phyloP scores from a whole-genome alignment of 352 stramenopile species.

The Pythium periplocum region DNA sequence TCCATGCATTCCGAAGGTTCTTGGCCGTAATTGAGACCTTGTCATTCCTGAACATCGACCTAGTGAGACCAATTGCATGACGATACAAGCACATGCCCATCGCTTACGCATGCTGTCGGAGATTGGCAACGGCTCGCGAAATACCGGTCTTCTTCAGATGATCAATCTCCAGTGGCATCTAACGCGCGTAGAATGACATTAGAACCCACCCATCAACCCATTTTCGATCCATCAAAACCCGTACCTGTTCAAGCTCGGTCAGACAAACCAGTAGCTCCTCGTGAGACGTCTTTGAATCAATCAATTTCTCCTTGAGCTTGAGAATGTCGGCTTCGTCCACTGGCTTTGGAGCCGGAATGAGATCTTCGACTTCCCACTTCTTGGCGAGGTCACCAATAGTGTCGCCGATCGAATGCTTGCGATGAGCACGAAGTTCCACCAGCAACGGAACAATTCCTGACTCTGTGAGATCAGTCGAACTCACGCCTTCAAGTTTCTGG shows the following conservation, averaged over 20 bases:
- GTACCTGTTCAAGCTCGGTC: conserved; percentile 42
- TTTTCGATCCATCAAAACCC: not conserved
- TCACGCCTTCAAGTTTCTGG: conserved; percentile 21
- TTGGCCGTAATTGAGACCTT: conserved; percentile 68
- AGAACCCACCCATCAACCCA: too few species aligned
- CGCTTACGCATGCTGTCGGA: conserved; percentile 72
- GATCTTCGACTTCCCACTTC: conserved; percentile 42
- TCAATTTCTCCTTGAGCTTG: conserved; percentile 50
- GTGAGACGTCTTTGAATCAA: conserved; percentile 41
- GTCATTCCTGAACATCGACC: conserved; percentile 44
- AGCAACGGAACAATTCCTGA: conserved; percentile 33
- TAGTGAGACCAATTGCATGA: not conserved
- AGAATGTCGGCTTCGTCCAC: conserved; percentile 56
- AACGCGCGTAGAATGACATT: too few species aligned
- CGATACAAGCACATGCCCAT: not conserved
- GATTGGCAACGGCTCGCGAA: conserved; percentile 44
- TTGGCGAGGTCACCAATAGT: conserved; percentile 33
- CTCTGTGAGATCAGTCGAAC: conserved; percentile 23
- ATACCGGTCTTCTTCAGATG: conserved; percentile 72
- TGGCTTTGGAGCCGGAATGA: conserved; percentile 39
- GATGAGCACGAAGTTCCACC: conserved; percentile 30
- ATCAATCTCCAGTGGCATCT: conserved; percentile 59
- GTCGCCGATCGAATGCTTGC: conserved; percentile 21
- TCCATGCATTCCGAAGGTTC: conserved; percentile 67
- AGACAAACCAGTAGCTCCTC: conserved; percentile 64